phyloP scores from a whole-genome alignment of 768 basidiomycete genomes.

The Mrakia hoshinonis region DNA sequence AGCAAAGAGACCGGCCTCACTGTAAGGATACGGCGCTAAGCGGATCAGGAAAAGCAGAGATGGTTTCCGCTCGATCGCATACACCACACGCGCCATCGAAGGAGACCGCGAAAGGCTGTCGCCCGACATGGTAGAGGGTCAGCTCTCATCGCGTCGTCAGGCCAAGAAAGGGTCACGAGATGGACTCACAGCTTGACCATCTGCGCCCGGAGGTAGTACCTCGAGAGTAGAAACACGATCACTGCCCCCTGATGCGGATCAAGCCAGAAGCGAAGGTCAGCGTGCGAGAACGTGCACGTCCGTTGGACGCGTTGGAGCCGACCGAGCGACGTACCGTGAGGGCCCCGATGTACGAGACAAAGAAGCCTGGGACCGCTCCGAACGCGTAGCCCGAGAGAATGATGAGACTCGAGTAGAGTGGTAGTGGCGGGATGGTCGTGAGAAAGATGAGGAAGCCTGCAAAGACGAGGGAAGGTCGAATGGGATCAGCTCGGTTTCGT shows the following conservation, averaged over 20 bases:
- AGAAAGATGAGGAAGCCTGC: slow-evolving; percentile 42
- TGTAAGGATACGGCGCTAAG: slow-evolving; percentile 72
- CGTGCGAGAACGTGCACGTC: not conserved
- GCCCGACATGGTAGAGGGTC: too few relatives aligned
- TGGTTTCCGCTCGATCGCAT: slow-evolving; percentile 78
- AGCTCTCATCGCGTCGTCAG: too few relatives aligned
- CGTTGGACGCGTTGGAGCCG: too few relatives aligned
- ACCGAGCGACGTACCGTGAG: slow-evolving; percentile 47
- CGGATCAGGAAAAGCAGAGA: slow-evolving; percentile 84
- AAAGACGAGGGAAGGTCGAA: slow-evolving; percentile 21
- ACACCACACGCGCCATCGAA: slow-evolving; percentile 68
- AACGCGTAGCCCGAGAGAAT: slow-evolving; percentile 85
- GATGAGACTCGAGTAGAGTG: slow-evolving; percentile 87
- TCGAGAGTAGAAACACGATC: slow-evolving; percentile 70
- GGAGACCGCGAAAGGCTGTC: slow-evolving; percentile 54
- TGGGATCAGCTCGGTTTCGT: not conserved
- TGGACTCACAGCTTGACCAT: slow-evolving; percentile 48
- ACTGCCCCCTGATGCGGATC: slow-evolving; percentile 52
- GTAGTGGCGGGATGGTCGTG: slow-evolving; percentile 53
- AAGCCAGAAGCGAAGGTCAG: not conserved
- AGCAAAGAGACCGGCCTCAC: not conserved
- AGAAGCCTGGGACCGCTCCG: slow-evolving; percentile 69
- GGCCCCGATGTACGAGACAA: slow-evolving; percentile 79
- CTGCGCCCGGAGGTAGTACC: slow-evolving; percentile 54
- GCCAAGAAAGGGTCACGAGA: not conserved